Evolutionary conservation across 352 stramenopile genomes (phyloP).

Genomic region (Phytopythium boreale): DNA sequence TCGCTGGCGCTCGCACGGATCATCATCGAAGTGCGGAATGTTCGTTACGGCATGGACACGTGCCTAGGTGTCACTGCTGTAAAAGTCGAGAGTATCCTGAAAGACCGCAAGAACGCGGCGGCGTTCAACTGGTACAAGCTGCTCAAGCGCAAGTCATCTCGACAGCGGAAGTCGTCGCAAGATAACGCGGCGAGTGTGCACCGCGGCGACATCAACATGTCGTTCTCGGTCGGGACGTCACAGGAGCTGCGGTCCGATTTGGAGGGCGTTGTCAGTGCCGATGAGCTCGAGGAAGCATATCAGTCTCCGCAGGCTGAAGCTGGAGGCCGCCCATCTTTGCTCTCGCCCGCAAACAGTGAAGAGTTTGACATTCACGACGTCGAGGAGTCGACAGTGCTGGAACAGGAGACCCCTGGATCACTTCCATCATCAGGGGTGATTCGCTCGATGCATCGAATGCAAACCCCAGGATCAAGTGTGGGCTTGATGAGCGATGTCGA

Average conservation of each 20-base stretch:
- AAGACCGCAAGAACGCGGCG: conserved; percentile 66
- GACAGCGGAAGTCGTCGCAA: conserved; percentile 41
- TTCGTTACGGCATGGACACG: conserved; percentile 82
- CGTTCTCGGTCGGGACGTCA: conserved; percentile 82
- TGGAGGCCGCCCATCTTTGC: conserved; percentile 17
- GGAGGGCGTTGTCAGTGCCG: conserved; percentile 29
- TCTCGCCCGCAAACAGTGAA: conserved; percentile 32
- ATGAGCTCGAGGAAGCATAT: conserved; percentile 29
- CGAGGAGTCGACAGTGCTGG: conserved; percentile 28
- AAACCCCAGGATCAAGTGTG: conserved; percentile 53
- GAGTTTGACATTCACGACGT: conserved; percentile 44
- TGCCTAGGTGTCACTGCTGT: conserved; percentile 82
- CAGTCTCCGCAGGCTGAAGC: conserved; percentile 22
- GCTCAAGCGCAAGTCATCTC: conserved; percentile 72
- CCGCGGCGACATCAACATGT: conserved; percentile 69
- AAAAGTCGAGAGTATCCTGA: conserved; percentile 78
- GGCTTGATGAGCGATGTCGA: conserved; percentile 10
- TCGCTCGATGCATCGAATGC: conserved; percentile 61
- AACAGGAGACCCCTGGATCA: conserved; percentile 30
- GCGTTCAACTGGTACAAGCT: conserved; percentile 89
- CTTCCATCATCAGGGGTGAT: conserved; percentile 51
- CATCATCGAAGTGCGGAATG: conserved; percentile 86
- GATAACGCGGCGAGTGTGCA: conserved; percentile 56
- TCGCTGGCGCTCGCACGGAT: conserved; percentile 68
- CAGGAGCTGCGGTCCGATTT: conserved; percentile 73